Evolutionary conservation across 768 basidiomycete species (phyloP).

Genomic region (Tylopilus cervinicoccineus): DNA sequence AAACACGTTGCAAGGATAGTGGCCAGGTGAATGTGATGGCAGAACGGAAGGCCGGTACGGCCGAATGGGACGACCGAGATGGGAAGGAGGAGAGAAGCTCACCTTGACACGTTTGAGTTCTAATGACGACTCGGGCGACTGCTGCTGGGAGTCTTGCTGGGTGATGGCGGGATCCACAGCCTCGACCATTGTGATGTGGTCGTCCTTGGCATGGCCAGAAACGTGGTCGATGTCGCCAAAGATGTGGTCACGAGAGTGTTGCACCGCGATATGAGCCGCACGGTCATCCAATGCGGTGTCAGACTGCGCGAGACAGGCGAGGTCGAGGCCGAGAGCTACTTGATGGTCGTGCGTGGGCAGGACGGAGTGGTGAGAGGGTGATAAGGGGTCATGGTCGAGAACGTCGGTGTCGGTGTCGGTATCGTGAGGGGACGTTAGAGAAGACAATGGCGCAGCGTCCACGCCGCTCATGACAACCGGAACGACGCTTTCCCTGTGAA

Average conservation of each 20-base stretch:
- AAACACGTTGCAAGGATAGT: constrained; percentile 26
- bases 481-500: constrained; percentile 18
- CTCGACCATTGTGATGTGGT: constrained; percentile 33
- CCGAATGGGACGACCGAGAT: constrained; percentile 13
- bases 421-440: constrained; percentile 29
- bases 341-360: constrained; percentile 31
- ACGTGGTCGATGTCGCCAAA: constrained; percentile 34
- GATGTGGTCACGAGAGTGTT: constrained; percentile 30
- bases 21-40: constrained; percentile 19
- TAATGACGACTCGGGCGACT: constrained; percentile 60
- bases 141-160: constrained; percentile 57
- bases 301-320: constrained; percentile 26
- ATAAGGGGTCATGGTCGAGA: constrained; percentile 31
- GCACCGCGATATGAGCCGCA: constrained; percentile 25
- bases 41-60: constrained; percentile 15
- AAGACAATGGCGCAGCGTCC: constrained; percentile 32
- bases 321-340: constrained; percentile 26
- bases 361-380: constrained; percentile 26
- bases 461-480: constrained; percentile 40
- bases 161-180: constrained; percentile 36
- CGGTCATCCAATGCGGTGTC: constrained; percentile 26
- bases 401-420: constrained; percentile 30
- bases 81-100: constrained; percentile 28
- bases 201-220: constrained; percentile 30
- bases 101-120: constrained; percentile 87